Conservation (phyloP, 441 rosid genomes). For the Syzygium malaccense region DNA sequence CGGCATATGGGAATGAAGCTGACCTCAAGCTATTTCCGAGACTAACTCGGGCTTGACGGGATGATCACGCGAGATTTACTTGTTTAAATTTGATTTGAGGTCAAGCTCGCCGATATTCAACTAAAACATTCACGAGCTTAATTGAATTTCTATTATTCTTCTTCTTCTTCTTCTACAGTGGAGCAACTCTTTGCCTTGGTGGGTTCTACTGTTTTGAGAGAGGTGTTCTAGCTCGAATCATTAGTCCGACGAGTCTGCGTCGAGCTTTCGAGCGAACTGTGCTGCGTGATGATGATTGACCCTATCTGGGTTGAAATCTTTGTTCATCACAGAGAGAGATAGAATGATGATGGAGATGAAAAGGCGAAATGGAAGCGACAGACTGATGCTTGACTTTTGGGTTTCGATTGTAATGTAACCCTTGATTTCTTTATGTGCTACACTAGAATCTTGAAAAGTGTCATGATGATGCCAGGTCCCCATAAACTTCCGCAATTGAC, state of each 20-base stretch:
- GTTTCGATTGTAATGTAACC: fast-evolving
- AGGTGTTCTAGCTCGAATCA: no score
- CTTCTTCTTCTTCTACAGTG: no score
- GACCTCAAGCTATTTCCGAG: not conserved
- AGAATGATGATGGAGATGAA: no score
- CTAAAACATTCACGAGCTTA: not conserved
- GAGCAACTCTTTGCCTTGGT: no score
- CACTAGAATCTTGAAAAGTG: not conserved
- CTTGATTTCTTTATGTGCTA: not conserved
- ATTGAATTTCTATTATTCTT: no score
- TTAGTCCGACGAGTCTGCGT: no score
- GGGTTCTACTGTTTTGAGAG: no score
- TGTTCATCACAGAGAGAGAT: no score
- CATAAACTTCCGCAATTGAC: not conserved
- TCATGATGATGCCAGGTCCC: not conserved
- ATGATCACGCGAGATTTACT: not conserved
- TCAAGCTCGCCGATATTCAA: not conserved
- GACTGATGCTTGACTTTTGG: not conserved
- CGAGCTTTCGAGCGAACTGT: no score
- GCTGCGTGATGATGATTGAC: no score
- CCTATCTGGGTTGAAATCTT: no score
- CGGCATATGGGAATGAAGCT: not conserved
- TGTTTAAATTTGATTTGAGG: not conserved
- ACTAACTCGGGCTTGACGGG: not conserved
- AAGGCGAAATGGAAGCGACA: not conserved